These are phyloP conservation scores for Salvia splendens DNA, from an alignment of 257 asterid genomes.

Conservation along the genomic window DNA sequence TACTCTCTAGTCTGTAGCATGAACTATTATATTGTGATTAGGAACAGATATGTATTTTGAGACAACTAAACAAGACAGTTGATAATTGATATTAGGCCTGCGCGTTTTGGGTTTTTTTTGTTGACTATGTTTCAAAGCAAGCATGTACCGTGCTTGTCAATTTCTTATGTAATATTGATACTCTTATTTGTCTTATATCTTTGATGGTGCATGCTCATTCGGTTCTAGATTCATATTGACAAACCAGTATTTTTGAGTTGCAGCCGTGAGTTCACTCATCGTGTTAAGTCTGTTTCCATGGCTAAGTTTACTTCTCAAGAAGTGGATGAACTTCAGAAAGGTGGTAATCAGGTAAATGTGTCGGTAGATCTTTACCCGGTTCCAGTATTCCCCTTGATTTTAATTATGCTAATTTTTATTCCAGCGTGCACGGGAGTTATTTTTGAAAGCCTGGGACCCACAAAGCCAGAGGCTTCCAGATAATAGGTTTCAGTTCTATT, in stretches of 20 bases:
- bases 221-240: slow-evolving; percentile 12
- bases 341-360: slow-evolving; percentile 81
- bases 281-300: slow-evolving; percentile 97
- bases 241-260: slow-evolving; percentile 33
- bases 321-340: slow-evolving; percentile 87
- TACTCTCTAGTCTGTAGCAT: background rate
- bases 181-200: background rate
- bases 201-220: slow-evolving; percentile 9
- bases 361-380: background rate
- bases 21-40: slow-evolving; percentile 9
- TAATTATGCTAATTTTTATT: slow-evolving; percentile 30
- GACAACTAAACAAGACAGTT: background rate
- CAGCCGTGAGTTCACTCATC: slow-evolving; percentile 98
- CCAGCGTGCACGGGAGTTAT: slow-evolving; percentile 86
- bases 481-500: slow-evolving; percentile 55
- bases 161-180: slow-evolving; percentile 6
- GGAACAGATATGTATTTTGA: background rate
- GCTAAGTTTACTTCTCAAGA: slow-evolving; percentile 84
- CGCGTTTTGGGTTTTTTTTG: slow-evolving; percentile 1
- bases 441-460: slow-evolving; percentile 70
- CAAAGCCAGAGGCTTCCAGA: slow-evolving; percentile 70
- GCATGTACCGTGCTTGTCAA: background rate
- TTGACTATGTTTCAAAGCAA: background rate
- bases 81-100: slow-evolving; percentile 3
- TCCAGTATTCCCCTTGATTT: slow-evolving; percentile 2